A percentile compares a stretch with the other conserved stretches of the same genome.
Conservation (phyloP, 371 early-diverging fungal species). For the Lichtheimia corymbifera region DNA sequence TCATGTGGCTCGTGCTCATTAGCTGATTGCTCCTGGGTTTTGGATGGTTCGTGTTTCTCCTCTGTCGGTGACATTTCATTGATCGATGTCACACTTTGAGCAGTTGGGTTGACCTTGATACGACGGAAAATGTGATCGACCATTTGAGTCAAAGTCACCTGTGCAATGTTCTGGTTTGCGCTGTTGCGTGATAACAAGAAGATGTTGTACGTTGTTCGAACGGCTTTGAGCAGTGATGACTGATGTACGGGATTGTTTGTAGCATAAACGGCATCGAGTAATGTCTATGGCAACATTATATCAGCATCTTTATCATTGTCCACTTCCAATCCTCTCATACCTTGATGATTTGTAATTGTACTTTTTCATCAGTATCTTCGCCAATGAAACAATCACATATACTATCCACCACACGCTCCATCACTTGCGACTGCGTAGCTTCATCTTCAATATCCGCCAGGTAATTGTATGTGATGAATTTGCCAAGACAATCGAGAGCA, state of each 20-base stretch:
- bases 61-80: slow-evolving; percentile 6
- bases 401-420: slow-evolving; percentile 59
- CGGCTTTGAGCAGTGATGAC: slow-evolving; percentile 75
- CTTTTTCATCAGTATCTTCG: slow-evolving; percentile 76
- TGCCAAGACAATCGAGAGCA: slow-evolving; percentile 71
- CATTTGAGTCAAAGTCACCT: slow-evolving; percentile 90
- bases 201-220: slow-evolving; percentile 77
- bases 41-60: slow-evolving; percentile 6
- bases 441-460: slow-evolving; percentile 56
- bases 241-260: slow-evolving; percentile 73
- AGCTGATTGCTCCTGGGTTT: not conserved
- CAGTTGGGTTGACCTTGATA: slow-evolving; percentile 36
- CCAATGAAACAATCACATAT: slow-evolving; percentile 64
- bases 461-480: slow-evolving; percentile 75
- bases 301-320: slow-evolving; percentile 22
- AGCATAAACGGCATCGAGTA: slow-evolving; percentile 81
- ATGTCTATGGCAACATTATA: slow-evolving; percentile 56
- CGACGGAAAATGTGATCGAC: slow-evolving; percentile 79
- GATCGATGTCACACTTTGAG: slow-evolving; percentile 14
- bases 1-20: slow-evolving; percentile 4
- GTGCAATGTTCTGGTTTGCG: slow-evolving; percentile 84
- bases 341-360: slow-evolving; percentile 78
- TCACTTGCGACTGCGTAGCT: slow-evolving; percentile 42
- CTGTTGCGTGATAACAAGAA: slow-evolving; percentile 71
- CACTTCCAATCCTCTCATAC: slow-evolving; percentile 18